Conservation (phyloP, 2,329 filamentous ascomycete species). For the Dichotomopilus funicola region DNA sequence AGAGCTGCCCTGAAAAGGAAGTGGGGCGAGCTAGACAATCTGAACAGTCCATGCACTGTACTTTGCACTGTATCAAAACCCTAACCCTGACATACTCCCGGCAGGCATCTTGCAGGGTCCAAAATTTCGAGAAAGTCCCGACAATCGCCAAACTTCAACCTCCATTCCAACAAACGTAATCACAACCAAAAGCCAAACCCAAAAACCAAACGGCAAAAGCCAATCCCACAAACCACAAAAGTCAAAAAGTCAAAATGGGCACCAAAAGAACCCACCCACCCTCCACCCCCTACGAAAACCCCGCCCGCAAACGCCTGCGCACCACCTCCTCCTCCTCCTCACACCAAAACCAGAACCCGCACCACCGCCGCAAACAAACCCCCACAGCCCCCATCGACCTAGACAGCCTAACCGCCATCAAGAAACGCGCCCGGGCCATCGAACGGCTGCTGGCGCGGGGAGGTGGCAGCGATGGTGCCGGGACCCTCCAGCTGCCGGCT, state of each 20-base stretch:
- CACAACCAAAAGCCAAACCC: background rate
- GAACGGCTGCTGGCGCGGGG: constrained; percentile 57
- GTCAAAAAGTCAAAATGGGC: constrained; percentile 23
- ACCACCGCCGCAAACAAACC: constrained; percentile 27
- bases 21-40: too few relatives aligned
- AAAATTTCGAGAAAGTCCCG: constrained; percentile 6
- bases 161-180: too few relatives aligned
- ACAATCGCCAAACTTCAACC: too few relatives aligned
- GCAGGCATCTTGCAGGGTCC: constrained; percentile 1
- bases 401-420: constrained; percentile 53
- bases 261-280: constrained; percentile 27
- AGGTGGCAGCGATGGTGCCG: too few relatives aligned
- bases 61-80: constrained; percentile 1
- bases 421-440: constrained; percentile 65
- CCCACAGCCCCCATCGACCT: constrained; percentile 37
- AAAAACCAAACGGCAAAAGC: background rate
- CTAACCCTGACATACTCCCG: constrained; percentile 15
- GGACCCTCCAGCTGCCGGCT: constrained; percentile 53
- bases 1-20: too few relatives aligned
- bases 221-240: background rate
- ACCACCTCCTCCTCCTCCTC: background rate
- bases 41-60: background rate
- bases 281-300: constrained; percentile 13
- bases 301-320: constrained; percentile 29
- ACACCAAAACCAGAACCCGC: too few relatives aligned